Conservation (phyloP, 148 eudicot genomes). For the Fagopyrum tataricum region DNA sequence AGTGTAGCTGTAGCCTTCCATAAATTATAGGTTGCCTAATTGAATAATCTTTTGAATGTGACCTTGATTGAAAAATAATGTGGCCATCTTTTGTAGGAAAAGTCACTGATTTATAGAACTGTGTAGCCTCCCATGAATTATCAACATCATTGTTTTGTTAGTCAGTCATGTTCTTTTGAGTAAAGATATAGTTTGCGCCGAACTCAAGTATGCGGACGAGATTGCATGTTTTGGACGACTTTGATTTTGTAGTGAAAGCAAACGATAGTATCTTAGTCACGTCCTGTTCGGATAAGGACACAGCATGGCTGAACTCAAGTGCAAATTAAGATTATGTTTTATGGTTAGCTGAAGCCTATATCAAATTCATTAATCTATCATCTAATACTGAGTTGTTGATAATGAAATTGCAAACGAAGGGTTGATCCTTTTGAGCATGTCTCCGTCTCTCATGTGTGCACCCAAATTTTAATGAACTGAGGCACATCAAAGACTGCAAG, state of each 20-base stretch:
- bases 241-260: not conserved
- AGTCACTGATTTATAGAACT: not conserved
- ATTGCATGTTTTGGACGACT: not conserved
- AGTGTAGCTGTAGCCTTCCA: too few species aligned
- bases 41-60: not conserved
- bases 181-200: not conserved
- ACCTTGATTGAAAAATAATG: not conserved
- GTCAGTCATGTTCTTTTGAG: not conserved
- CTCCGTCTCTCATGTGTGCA: not conserved
- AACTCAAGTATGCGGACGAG: not conserved
- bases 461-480: not conserved
- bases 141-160: slow-evolving; percentile 2
- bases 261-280: not conserved
- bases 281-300: slow-evolving; percentile 1
- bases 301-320: not conserved
- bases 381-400: not conserved
- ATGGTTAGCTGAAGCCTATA: not conserved
- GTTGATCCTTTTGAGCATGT: not conserved
- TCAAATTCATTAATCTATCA: not conserved
- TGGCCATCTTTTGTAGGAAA: not conserved
- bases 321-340: not conserved
- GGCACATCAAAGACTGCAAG: not conserved
- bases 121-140: slow-evolving; percentile 8
- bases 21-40: too few species aligned
- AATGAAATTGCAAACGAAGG: not conserved